Percentiles rank a stretch among this genome's conserved stretches.
phyloP scores from a whole-genome alignment of 768 basidiomycete genomes.

The Clavaria fumosa region DNA sequence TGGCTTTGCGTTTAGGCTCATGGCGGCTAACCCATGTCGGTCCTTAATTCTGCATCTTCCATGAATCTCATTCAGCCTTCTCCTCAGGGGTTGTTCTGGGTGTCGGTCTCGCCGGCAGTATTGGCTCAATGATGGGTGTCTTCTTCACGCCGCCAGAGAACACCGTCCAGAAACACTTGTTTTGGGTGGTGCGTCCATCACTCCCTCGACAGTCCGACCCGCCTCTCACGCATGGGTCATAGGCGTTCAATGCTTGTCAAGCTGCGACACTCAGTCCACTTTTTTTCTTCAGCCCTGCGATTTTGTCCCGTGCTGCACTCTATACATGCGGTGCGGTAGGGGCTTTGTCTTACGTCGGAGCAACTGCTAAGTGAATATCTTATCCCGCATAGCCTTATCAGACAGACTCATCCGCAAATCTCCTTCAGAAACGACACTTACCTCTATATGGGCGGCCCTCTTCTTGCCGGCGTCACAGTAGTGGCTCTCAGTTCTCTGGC shows the following conservation, averaged over 20 bases:
- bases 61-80: background rate
- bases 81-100: slow-evolving; percentile 62
- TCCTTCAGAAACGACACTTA: slow-evolving; percentile 55
- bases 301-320: slow-evolving; percentile 73
- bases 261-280: slow-evolving; percentile 75
- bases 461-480: slow-evolving; percentile 79
- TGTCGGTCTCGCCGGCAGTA: slow-evolving; percentile 60
- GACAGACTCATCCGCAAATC: background rate
- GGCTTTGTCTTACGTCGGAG: slow-evolving; percentile 73
- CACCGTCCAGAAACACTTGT: slow-evolving; percentile 58
- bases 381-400: background rate
- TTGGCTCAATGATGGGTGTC: slow-evolving; percentile 77
- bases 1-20: slow-evolving; percentile 53
- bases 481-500: slow-evolving; percentile 79
- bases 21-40: slow-evolving; percentile 75
- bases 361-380: slow-evolving; percentile 53
- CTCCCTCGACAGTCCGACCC: background rate
- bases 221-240: slow-evolving; percentile 23
- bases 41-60: slow-evolving; percentile 4
- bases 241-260: slow-evolving; percentile 80
- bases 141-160: slow-evolving; percentile 69
- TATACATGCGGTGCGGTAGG: slow-evolving; percentile 84
- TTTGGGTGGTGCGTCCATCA: slow-evolving; percentile 44
- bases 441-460: slow-evolving; percentile 73
- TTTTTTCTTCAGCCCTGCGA: slow-evolving; percentile 78